Conservation (phyloP, 306 rosid genomes). For the Begonia fuchsioides region DNA sequence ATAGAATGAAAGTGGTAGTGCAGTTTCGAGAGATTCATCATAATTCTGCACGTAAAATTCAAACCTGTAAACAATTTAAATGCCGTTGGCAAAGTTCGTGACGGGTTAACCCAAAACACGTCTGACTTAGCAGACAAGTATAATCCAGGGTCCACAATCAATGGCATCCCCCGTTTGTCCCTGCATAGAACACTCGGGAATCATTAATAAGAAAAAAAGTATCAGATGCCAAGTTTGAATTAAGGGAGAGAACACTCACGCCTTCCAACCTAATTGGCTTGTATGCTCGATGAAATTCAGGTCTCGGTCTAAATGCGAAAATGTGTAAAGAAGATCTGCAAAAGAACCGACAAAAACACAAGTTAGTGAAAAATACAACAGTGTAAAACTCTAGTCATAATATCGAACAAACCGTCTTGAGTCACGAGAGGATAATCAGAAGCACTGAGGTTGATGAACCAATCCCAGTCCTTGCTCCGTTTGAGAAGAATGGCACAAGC, state of each 20-base stretch:
- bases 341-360: background rate
- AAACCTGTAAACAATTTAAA: conserved; percentile 87
- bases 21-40: no score
- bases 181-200: conserved; percentile 21
- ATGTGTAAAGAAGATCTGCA: conserved; percentile 64
- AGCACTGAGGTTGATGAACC: conserved; percentile 99
- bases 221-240: background rate
- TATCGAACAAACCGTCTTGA: conserved; percentile 67
- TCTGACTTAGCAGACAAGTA: conserved; percentile 56
- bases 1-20: no score
- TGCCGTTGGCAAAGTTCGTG: conserved; percentile 60
- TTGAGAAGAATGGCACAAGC: conserved; percentile 91
- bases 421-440: conserved; percentile 96
- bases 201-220: background rate
- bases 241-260: conserved; percentile 32
- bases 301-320: conserved; percentile 34
- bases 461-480: conserved; percentile 87
- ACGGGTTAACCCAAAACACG: conserved; percentile 50
- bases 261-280: conserved; percentile 83
- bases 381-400: background rate
- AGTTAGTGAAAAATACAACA: background rate
- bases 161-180: conserved; percentile 81
- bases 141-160: conserved; percentile 83
- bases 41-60: conserved; percentile 1
- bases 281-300: conserved; percentile 91